Percentiles rank a stretch among this genome's conserved stretches.
Evolutionary conservation across 1,284 basidiomycete genomes (phyloP).

Genomic region (Exobasidium rhododendri): DNA sequence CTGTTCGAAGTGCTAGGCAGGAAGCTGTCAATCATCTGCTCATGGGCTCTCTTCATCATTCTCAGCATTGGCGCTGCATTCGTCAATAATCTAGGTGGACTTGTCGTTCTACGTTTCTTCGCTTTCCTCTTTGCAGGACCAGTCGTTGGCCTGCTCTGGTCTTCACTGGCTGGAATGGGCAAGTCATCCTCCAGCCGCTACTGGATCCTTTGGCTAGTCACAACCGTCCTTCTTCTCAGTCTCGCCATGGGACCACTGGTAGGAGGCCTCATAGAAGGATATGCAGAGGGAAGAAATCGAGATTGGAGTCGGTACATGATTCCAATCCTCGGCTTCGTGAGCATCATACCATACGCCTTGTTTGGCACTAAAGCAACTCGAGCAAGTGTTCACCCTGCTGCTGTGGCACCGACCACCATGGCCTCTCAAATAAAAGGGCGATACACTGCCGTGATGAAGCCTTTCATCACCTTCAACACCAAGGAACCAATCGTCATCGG

Average conservation of each 20-base stretch:
- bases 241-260: background rate
- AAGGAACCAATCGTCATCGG: background rate
- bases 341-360: background rate
- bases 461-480: background rate
- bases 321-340: background rate
- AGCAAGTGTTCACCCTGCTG: background rate
- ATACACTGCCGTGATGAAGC: background rate
- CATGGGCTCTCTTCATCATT: background rate
- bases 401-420: background rate
- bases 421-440: background rate
- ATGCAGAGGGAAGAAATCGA: background rate
- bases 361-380: background rate
- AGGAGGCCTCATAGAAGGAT: background rate
- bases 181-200: background rate
- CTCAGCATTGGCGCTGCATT: background rate
- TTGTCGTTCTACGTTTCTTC: background rate
- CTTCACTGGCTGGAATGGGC: background rate
- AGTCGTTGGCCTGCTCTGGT: background rate
- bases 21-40: background rate
- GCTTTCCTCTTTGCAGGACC: background rate
- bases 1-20: background rate
- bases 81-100: background rate
- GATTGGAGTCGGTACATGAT: background rate
- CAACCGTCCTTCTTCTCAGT: background rate
- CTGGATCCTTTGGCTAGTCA: background rate